Evolutionary conservation across 2,329 filamentous ascomycete species (phyloP), one percentile per base, ranked within the genome.

Genomic region (Aspergillus novofumigatus): DNA sequence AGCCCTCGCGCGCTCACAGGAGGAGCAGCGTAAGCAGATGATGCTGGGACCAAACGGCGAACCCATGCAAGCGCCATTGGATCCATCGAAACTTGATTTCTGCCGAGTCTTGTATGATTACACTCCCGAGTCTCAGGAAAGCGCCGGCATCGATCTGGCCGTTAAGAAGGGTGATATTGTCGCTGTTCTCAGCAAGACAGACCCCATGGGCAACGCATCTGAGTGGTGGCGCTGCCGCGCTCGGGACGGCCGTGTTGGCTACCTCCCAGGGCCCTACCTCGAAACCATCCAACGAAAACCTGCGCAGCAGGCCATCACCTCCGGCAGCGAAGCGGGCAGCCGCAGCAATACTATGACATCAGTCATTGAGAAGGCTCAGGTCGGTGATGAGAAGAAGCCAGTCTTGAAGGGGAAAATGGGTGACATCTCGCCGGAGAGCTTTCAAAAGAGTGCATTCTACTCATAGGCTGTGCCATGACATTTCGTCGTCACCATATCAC

Each of bases 221-320:
- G 93, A 99, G 71, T 99, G 94, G 94, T 99, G 94, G 94, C 86
- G 89, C 63, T 99, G 95, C 76, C 85, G 94, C 55, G 89, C 93
- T 14, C 84, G 94, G 59, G 92, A 97, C 71, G 92, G 92, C 49
- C 84, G 91, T 26, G 87, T 96, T 67, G 94, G 94, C 7, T 99
- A 97, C 71, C 82, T 99, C 5, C 94, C 95, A 2, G 86, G 88
- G 1, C 92, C 92, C 1, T 99, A 97, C 69, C 83, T 99, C 28
- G 91, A 96, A 75, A 83, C 81, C 0, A 86, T 94, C 51, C 83
- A 87, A 68, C 77, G 85, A 53, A 77, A 79, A 59, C 74, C 73
- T 10, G 66, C 67, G 5, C 73, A 79, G 57, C 77, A 78, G 49
- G 73, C 75, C 23, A 75, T 79, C 59, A 77, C 76, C 1, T 66